Base-by-base conservation (phyloP, 164 flowering plant genomes). In the Protea cynaroides region DNA sequence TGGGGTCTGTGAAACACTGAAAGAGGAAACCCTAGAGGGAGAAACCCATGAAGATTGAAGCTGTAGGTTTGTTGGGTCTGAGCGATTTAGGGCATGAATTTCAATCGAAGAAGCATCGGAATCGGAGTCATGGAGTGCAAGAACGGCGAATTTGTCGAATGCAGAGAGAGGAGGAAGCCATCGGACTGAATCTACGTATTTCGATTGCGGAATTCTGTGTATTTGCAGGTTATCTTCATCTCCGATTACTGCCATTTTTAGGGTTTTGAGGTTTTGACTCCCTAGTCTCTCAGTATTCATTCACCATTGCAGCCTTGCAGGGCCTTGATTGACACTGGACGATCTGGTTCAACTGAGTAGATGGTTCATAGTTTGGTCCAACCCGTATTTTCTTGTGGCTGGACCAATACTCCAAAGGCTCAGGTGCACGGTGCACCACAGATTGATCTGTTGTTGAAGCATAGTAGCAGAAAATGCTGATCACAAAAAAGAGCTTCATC, bases 111-210 rank as follows among this genome's bases (percentile, higher is more conserved):
- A 74, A 9, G 80, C 12, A 65, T 66, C 70, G 65, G 83, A 43
- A 52, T 81, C 84, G 66, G 84, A 52, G 71, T 85, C 86, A 80
- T 75, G 81, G 62, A 75, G 53, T 7, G 97, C 84, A 44, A 82
- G 50, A 17, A 72, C 78, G 60, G 77, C 56, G 79, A 65, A 71
- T 43, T 83, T 80, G 68, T 76, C 72, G 60, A 89, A 74, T 65
- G 89, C 80, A 22, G 94, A 84, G 69, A 76, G 70, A 13, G 82
- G 79, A 0, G 97, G 82, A 11, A 90, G 76, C 87, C 90, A 93
- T 0, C 90, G 82, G 19, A 90, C 69, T 34, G 81, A 81, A 73
- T 93, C 96, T 43, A 93, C 64, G 83, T 86, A 90, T 36, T 80
- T 77, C 65, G 78, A 64, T 57, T 82, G 96, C 0, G 89, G 91